These are phyloP conservation scores for Esteya vermicola DNA, from an alignment of 2,329 filamentous ascomycete genomes.

Conservation along the genomic window DNA sequence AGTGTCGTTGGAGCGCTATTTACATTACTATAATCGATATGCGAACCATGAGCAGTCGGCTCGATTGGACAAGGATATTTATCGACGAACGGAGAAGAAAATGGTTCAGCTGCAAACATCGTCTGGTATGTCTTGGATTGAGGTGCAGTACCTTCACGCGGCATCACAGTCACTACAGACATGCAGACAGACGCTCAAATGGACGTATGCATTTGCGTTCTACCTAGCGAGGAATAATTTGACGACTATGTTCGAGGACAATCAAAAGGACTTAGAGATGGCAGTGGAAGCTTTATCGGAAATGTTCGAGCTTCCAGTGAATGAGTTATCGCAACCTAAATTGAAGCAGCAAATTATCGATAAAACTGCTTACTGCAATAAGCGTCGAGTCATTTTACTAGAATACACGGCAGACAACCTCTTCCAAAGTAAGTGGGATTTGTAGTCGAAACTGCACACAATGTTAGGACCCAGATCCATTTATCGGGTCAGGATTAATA, in stretches of 20 bases:
- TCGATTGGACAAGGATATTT: constrained; percentile 91
- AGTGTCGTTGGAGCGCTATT: constrained; percentile 83
- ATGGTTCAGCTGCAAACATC: constrained; percentile 92
- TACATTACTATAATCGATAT: constrained; percentile 98
- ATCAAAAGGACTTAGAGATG: constrained; percentile 95
- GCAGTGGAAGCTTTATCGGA: constrained; percentile 94
- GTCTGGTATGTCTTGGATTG: constrained; percentile 97
- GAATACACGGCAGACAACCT: constrained; percentile 89
- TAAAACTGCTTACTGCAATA: constrained; percentile 94
- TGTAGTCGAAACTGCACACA: too few species aligned
- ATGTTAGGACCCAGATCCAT: too few species aligned
- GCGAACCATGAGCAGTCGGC: constrained; percentile 98
- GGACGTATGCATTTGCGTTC: constrained; percentile 98
- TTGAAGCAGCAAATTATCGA: constrained; percentile 97
- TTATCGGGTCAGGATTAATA: too few species aligned
- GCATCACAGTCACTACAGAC: constrained; percentile 89
- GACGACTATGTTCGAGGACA: constrained; percentile 96
- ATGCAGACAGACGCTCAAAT: constrained; percentile 96
- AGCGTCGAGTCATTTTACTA: constrained; percentile 74
- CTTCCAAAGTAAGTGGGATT: constrained; percentile 70
- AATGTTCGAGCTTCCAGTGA: constrained; percentile 97
- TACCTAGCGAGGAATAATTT: constrained; percentile 93
- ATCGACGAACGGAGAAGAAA: constrained; percentile 94
- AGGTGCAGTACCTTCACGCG: constrained; percentile 90
- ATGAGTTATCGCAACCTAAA: constrained; percentile 71